phyloP scores from a whole-genome alignment of 1,139 yeast genomes.

The Yamadazyma dushanensis region DNA sequence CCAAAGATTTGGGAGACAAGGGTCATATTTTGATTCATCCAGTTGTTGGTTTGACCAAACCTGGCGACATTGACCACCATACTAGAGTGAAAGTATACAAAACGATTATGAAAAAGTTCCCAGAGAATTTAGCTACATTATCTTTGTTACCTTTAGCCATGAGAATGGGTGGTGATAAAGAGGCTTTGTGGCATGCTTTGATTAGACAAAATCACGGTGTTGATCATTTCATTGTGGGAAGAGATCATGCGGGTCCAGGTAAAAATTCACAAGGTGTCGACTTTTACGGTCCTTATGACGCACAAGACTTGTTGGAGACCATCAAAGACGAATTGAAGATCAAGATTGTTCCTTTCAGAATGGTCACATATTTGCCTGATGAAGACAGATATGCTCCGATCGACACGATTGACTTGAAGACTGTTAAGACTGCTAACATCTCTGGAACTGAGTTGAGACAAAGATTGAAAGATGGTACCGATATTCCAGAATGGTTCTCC shows the following conservation, averaged over 20 bases:
- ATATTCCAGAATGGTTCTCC: conserved; percentile 95
- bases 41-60: conserved; percentile 94
- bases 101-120: conserved; percentile 87
- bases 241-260: conserved; percentile 99
- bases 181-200: conserved; percentile 97
- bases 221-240: conserved; percentile 94
- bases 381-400: conserved; percentile 95
- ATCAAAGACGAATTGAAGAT: conserved; percentile 72
- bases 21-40: conserved; percentile 89
- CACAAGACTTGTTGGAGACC: conserved; percentile 82
- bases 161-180: conserved; percentile 99
- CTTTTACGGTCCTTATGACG: conserved; percentile 96
- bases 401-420: conserved; percentile 76
- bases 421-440: conserved; percentile 82
- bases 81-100: conserved; percentile 95
- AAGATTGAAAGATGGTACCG: conserved; percentile 80
- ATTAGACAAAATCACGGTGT: conserved; percentile 97
- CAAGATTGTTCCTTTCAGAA: conserved; percentile 93
- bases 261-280: conserved; percentile 89
- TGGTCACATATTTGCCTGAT: conserved; percentile 95
- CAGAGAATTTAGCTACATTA: conserved; percentile 88
- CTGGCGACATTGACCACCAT: conserved; percentile 97
- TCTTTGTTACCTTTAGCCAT: conserved; percentile 91
- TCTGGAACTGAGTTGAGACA: conserved; percentile 95
- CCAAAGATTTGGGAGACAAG: conserved; percentile 48